Conservation (phyloP, 129 eudicot species). For the Helichrysum umbraculigerum region DNA sequence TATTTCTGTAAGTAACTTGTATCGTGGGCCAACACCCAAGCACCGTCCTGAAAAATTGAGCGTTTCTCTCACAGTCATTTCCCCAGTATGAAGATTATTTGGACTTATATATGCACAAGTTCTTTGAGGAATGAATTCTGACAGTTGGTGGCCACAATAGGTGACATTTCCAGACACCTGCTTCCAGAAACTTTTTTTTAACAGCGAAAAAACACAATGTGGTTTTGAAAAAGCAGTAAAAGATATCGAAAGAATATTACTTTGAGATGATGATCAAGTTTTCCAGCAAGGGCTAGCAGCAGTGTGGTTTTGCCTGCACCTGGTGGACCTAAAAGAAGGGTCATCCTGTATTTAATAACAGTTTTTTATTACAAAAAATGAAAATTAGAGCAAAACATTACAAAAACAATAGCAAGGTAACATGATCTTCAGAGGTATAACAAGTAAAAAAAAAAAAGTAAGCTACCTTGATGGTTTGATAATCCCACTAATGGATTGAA, state of each 20-base stretch:
- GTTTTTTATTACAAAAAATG: too few relatives aligned
- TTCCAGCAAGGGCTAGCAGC: constrained; percentile 50
- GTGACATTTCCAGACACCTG: constrained; percentile 44
- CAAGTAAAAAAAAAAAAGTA: too few relatives aligned
- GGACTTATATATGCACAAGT: constrained; percentile 55
- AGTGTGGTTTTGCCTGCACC: constrained; percentile 57
- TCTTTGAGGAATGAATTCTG: constrained; percentile 50
- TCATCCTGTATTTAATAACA: constrained; percentile 36
- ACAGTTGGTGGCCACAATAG: constrained; percentile 43
- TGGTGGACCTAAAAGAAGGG: constrained; percentile 58
- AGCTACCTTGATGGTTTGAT: constrained; percentile 25
- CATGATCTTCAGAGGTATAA: too few relatives aligned
- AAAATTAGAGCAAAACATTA: too few relatives aligned
- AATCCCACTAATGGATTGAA: constrained; percentile 20
- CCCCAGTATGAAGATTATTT: constrained; percentile 48
- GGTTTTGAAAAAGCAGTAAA: neutral
- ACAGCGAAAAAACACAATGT: neutral
- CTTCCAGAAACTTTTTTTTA: neutral
- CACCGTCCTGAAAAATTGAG: constrained; percentile 51
- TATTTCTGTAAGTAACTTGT: constrained; percentile 33
- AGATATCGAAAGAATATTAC: constrained; percentile 13
- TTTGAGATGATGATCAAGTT: constrained; percentile 39
- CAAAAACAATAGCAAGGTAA: too few relatives aligned
- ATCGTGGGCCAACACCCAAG: constrained; percentile 46
- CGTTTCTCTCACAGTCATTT: constrained; percentile 56